Evolutionary conservation across 2,329 filamentous ascomycete species (phyloP).

Genomic region (Phialocephala sp.): DNA sequence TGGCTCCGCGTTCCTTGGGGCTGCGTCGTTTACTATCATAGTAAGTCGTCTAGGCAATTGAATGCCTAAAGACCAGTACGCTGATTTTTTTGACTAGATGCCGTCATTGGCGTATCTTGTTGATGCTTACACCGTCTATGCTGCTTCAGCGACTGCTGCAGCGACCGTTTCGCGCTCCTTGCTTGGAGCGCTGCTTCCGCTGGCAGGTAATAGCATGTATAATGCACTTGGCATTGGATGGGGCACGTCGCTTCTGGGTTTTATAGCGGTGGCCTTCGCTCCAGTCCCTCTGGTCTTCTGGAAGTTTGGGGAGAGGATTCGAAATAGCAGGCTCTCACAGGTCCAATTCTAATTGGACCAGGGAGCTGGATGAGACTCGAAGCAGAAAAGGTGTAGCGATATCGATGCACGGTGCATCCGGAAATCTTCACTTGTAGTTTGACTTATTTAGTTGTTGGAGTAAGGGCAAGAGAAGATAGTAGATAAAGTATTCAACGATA

Average conservation of each 20-base stretch:
- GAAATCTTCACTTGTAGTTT: too few species aligned
- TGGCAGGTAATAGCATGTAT: conserved; percentile 55
- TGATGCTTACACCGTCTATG: conserved; percentile 48
- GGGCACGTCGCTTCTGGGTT: conserved; percentile 43
- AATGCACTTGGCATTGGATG: conserved; percentile 48
- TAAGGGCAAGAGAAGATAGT: too few species aligned
- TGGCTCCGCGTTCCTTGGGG: conserved; percentile 48
- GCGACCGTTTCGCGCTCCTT: conserved; percentile 50
- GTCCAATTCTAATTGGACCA: not conserved
- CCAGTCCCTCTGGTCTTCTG: conserved; percentile 1
- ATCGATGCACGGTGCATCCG: too few species aligned
- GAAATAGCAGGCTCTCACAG: not conserved
- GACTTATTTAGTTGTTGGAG: too few species aligned
- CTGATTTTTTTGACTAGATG: conserved; percentile 32
- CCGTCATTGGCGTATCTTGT: conserved; percentile 54
- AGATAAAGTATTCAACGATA: too few species aligned
- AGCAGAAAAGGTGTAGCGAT: not conserved
- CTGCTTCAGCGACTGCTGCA: conserved; percentile 47
- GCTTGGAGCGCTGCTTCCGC: conserved; percentile 55
- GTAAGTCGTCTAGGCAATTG: not conserved
- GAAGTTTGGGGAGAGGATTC: not conserved
- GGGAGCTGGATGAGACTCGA: not conserved
- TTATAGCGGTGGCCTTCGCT: not conserved
- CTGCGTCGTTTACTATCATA: conserved; percentile 32
- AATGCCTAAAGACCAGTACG: not conserved